These are phyloP conservation scores for Termitomyces sp. DNA, from an alignment of 768 basidiomycete genomes.

Conservation along the genomic window DNA sequence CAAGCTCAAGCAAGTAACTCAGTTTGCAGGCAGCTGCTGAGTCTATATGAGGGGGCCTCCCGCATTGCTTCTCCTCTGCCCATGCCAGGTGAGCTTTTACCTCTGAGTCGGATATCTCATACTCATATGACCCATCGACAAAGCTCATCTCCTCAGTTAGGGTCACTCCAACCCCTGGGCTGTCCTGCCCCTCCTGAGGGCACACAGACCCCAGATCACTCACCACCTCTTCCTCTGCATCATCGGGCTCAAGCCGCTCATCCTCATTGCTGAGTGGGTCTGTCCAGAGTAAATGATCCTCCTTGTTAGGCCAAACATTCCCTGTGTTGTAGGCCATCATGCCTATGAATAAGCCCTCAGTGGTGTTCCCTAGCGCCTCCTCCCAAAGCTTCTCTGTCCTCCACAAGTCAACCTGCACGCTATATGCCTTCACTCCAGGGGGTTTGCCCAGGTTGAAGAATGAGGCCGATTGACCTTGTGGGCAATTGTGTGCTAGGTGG, in stretches of 20 bases:
- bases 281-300: no score
- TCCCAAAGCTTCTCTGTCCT: background rate
- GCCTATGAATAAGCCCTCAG: no score
- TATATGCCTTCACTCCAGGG: background rate
- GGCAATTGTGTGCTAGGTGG: background rate
- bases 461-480: background rate
- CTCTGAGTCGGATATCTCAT: accelerated
- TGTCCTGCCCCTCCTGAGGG: no score
- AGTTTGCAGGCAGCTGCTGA: background rate
- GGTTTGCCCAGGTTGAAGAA: background rate
- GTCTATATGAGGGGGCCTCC: background rate
- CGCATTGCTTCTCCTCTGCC: background rate
- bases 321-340: no score
- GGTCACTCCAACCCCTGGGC: no score
- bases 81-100: background rate
- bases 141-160: no score
- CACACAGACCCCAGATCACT: no score
- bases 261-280: no score
- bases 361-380: background rate
- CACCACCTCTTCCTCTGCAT: no score
- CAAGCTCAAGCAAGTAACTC: background rate
- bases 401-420: background rate
- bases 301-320: no score
- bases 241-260: no score
- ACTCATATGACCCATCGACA: no score